These are phyloP conservation scores for Dactylonectria macrodidyma DNA, from an alignment of 2,329 filamentous ascomycete genomes.

Conservation along the genomic window DNA sequence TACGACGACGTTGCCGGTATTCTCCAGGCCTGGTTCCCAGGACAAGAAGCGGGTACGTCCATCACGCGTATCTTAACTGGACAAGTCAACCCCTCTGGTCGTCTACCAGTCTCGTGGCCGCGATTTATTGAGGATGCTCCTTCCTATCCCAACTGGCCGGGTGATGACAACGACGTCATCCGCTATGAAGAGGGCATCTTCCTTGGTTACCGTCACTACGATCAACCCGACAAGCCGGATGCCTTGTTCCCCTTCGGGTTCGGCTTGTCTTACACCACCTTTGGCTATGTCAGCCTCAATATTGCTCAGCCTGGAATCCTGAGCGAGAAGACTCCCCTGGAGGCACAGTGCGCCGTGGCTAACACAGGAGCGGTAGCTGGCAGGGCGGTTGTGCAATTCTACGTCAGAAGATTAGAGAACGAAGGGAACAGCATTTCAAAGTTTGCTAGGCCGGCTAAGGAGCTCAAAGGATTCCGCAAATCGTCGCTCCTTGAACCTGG, in stretches of 20 bases:
- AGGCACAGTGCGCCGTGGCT: no score
- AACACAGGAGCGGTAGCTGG: no score
- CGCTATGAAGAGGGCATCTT: constrained; percentile 21
- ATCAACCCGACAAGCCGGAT: constrained; percentile 2
- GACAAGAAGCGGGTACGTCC: constrained; percentile 70
- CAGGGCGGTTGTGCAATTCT: no score
- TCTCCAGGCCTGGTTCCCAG: constrained; percentile 76
- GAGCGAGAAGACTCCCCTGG: no score
- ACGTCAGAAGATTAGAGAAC: no score
- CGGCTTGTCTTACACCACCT: constrained; percentile 26
- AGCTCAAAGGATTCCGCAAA: no score
- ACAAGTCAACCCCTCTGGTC: no score
- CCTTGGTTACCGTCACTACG: constrained; percentile 29
- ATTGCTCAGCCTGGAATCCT: no score
- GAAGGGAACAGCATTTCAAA: no score
- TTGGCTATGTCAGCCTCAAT: not conserved
- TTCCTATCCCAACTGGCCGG: not conserved
- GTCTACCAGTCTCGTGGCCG: constrained; percentile 3
- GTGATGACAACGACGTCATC: not conserved
- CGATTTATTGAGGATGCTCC: not conserved
- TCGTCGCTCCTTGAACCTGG: no score
- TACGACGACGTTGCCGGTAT: constrained; percentile 67
- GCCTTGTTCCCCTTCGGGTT: constrained; percentile 28
- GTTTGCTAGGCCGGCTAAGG: no score
- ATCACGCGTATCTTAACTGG: no score